phyloP scores from a whole-genome alignment of 768 basidiomycete species.

The Boletus sp. region DNA sequence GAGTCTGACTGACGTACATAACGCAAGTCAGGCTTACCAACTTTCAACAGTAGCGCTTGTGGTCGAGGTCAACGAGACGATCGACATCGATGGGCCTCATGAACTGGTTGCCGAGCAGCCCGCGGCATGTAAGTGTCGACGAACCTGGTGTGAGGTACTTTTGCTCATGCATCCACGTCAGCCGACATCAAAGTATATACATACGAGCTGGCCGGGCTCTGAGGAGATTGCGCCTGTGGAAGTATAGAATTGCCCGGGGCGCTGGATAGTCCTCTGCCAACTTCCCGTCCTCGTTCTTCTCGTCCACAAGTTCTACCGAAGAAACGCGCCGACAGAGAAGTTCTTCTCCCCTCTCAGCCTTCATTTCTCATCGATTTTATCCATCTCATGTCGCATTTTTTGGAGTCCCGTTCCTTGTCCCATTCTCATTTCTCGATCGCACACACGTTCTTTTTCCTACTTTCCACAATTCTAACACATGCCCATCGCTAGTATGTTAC shows the following conservation, averaged over 20 bases:
- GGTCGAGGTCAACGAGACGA: not conserved
- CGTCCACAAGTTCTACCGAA: not conserved
- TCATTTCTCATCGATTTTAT: not conserved
- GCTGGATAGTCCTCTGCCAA: not conserved
- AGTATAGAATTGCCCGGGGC: not conserved
- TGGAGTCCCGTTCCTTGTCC: conserved; percentile 5
- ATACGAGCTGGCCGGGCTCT: not conserved
- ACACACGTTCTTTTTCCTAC: conserved; percentile 11
- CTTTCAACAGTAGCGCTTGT: not conserved
- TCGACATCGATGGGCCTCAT: not conserved
- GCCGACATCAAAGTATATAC: not conserved
- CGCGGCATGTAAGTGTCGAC: conserved; percentile 11
- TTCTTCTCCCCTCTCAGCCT: not conserved
- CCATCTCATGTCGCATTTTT: conserved; percentile 1
- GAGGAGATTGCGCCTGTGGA: conserved; percentile 5
- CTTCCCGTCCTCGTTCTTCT: not conserved
- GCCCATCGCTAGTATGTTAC: conserved; percentile 12
- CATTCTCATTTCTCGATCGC: not conserved
- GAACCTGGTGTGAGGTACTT: not conserved
- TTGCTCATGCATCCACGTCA: conserved; percentile 3
- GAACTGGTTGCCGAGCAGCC: not conserved
- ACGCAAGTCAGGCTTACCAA: not conserved
- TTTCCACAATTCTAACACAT: conserved; percentile 12
- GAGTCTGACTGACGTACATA: not conserved
- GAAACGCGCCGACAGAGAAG: not conserved